These are phyloP conservation scores for Alternaria arbusti DNA, from an alignment of 2,329 filamentous ascomycete genomes.

Conservation along the genomic window DNA sequence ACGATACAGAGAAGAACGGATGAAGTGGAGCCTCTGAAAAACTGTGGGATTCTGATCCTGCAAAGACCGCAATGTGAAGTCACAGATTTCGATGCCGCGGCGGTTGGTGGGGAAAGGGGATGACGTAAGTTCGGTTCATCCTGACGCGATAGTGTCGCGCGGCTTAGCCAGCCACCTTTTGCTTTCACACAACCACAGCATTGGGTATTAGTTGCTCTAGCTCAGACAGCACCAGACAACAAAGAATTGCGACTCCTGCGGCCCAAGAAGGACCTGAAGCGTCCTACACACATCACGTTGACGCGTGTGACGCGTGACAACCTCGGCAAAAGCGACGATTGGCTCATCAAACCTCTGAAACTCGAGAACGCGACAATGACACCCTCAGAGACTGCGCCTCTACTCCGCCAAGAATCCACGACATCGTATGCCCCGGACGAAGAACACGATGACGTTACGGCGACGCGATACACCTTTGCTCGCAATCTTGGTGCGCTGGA, in stretches of 20 bases:
- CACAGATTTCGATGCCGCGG: neutral
- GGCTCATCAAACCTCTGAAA: neutral
- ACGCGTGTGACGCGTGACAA: neutral
- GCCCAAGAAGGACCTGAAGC: neutral
- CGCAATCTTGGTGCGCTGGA: slow-evolving; percentile 40
- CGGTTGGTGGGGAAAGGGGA: neutral
- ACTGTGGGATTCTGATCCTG: too few relatives aligned
- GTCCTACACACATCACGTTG: neutral
- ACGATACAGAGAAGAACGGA: neutral
- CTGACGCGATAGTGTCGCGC: slow-evolving; percentile 10
- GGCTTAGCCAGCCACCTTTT: neutral
- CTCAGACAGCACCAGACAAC: neutral
- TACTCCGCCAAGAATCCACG: slow-evolving; percentile 21
- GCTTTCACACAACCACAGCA: neutral
- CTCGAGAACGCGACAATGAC: slow-evolving; percentile 21
- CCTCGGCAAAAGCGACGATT: slow-evolving; percentile 1
- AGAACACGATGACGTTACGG: slow-evolving; percentile 19
- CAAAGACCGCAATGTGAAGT: neutral
- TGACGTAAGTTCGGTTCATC: slow-evolving; percentile 8
- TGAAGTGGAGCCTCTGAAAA: neutral
- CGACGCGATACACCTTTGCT: slow-evolving; percentile 40
- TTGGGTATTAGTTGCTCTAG: neutral
- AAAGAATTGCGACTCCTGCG: neutral
- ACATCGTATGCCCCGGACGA: slow-evolving; percentile 14
- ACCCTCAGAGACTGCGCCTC: slow-evolving; percentile 31